phyloP scores from a whole-genome alignment of 2,329 filamentous ascomycete genomes.

The Phialemonium atrogriseum region DNA sequence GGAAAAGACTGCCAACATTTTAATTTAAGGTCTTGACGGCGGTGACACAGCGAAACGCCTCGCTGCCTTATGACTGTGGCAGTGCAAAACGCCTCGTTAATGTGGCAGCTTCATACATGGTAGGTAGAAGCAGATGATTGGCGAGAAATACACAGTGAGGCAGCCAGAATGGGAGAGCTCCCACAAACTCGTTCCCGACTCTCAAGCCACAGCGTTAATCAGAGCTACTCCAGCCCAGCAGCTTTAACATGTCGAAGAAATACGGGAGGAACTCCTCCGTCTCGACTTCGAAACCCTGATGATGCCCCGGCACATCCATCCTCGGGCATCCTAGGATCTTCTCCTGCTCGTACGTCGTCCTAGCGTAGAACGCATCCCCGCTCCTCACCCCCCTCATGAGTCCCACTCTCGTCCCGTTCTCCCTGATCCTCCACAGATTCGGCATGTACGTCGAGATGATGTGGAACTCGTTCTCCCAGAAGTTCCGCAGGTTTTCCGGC shows the following conservation, averaged over 20 bases:
- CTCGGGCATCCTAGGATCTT: conserved; percentile 18
- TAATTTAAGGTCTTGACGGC: no score
- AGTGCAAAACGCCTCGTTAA: no score
- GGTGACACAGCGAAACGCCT: no score
- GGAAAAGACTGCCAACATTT: no score
- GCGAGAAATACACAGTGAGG: no score
- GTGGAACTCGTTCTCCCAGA: conserved; percentile 21
- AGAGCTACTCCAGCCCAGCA: conserved; percentile 9
- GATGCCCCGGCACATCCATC: conserved; percentile 19
- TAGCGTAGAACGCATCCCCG: conserved; percentile 19
- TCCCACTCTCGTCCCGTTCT: conserved; percentile 17
- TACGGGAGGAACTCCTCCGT: conserved; percentile 16
- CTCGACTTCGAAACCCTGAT: conserved; percentile 22
- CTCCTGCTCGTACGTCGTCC: conserved; percentile 17
- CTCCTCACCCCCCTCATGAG: conserved; percentile 18
- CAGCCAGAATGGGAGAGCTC: no score
- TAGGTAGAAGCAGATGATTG: no score
- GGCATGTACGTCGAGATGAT: conserved; percentile 13
- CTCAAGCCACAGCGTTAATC: no score
- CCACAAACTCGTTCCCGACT: no score
- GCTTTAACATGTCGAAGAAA: conserved; percentile 18
- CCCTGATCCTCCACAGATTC: conserved; percentile 16
- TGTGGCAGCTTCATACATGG: no score
- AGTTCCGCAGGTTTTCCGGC: conserved; percentile 15
- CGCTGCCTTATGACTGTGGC: no score